Evolutionary conservation across 768 basidiomycete genomes (phyloP), one percentile per base, ranked within the genome.

Genomic region (Lactarius hengduanensis): DNA sequence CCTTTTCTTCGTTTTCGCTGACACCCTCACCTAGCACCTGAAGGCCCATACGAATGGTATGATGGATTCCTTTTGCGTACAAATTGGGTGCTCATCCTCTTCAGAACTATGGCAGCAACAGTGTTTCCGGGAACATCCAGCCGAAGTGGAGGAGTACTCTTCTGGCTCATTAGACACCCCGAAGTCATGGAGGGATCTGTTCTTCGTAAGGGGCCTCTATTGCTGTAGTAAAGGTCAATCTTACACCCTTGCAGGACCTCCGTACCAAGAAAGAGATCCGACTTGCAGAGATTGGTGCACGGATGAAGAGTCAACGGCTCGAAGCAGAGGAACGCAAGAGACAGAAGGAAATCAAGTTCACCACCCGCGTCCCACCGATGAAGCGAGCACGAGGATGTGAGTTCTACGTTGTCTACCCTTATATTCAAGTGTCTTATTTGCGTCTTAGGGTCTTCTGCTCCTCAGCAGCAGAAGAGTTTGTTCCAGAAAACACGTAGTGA

Each of bases 401-500:
- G 85, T 58, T 34, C 47, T 45, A 7, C 26, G 34, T 62, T 56
- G 57, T 66, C 63, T 64, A 59, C 41, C 45, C 67, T 36, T 40
- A 32, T 13, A n/a, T 32, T 41, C 22, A 38, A 28, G 66, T 59
- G 54, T 62, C 47, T 66, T 67, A 69, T 64, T 70, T 53, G n/a
- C 61, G 36, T 55, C 28, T 36, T 66, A 83, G 82, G 83, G 79
- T 75, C 75, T 26, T 67, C 75, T 7, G 10, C 77, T n/a, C 68
- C 63, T 60, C 79, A 78, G 45, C 79, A 78, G 45, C 86, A 88
- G 26, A 92, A 88, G 77, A 81, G 87, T 18, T 78, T 93, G 22
- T 87, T 94, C 70, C 88, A 92, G 78, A 92, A 90, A 77, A 87
- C 90, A 7, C 84, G 84, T 65, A 80, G 80, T 53, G 89, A 92